Percentiles rank a stretch among this genome's conserved stretches.
Conservation (phyloP, 2,329 filamentous ascomycete genomes). For the Zymoseptoria brevis region DNA sequence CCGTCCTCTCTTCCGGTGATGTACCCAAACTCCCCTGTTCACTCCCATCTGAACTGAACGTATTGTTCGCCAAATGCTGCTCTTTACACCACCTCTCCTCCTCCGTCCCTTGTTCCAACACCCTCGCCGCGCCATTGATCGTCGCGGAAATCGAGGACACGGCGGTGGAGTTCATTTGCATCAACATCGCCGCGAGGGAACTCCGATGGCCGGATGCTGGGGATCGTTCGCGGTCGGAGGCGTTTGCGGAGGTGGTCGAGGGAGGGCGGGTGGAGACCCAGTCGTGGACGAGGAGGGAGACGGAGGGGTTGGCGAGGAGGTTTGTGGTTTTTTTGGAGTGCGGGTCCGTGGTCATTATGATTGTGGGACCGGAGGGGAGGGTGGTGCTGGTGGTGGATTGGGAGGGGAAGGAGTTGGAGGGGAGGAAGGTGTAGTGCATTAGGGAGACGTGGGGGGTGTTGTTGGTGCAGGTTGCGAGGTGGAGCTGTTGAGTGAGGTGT, state of each 20-base stretch:
- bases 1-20: slow-evolving; percentile 2
- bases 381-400: slow-evolving; percentile 41
- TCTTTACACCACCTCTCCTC: slow-evolving; percentile 80
- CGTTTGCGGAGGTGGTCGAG: slow-evolving; percentile 48
- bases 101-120: slow-evolving; percentile 64
- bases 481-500: slow-evolving; percentile 53
- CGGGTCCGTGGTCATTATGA: slow-evolving; percentile 84
- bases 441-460: slow-evolving; percentile 86
- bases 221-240: slow-evolving; percentile 46
- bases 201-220: slow-evolving; percentile 57
- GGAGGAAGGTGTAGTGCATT: slow-evolving; percentile 99
- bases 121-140: slow-evolving; percentile 76
- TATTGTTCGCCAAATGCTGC: slow-evolving; percentile 85
- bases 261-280: slow-evolving; percentile 92
- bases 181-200: slow-evolving; percentile 70
- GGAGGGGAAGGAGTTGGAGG: slow-evolving; percentile 44
- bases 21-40: slow-evolving; percentile 19
- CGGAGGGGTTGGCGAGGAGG: slow-evolving; percentile 72
- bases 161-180: slow-evolving; percentile 85
- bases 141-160: slow-evolving; percentile 85
- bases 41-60: slow-evolving; percentile 31
- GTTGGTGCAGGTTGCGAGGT: slow-evolving; percentile 81
- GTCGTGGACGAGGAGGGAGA: slow-evolving; percentile 93
- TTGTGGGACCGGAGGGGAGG: slow-evolving; percentile 45
- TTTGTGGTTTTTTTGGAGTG: slow-evolving; percentile 74